These are phyloP conservation scores for Neonectria ditissima DNA, from an alignment of 2,329 filamentous ascomycete genomes.

Conservation along the genomic window DNA sequence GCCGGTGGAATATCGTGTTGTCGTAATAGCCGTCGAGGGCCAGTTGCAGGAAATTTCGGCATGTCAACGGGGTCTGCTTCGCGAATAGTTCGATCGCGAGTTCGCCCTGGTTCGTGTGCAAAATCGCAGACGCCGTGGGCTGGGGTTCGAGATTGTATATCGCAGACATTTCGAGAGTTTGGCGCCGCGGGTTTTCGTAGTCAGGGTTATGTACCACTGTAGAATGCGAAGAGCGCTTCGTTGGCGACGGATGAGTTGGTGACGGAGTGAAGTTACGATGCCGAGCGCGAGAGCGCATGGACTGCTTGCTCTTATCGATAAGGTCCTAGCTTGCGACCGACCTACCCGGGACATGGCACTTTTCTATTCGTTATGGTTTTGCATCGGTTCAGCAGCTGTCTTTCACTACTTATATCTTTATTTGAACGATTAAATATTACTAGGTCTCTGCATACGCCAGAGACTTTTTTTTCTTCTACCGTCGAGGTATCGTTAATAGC, in stretches of 20 bases:
- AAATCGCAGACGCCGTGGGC: slow-evolving; percentile 89
- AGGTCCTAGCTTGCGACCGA: background rate
- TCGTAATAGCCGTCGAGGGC: slow-evolving; percentile 97
- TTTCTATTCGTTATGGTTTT: background rate
- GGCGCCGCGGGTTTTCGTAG: background rate
- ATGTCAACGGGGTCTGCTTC: slow-evolving; percentile 90
- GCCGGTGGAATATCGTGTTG: slow-evolving; percentile 91
- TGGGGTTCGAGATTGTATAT: slow-evolving; percentile 96
- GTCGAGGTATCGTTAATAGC: too few species aligned
- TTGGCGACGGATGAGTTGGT: slow-evolving; percentile 5
- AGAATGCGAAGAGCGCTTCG: background rate
- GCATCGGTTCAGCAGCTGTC: background rate
- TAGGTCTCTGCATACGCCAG: too few species aligned
- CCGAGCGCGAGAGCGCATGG: background rate
- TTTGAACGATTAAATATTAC: too few species aligned
- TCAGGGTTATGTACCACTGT: background rate
- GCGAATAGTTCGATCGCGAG: slow-evolving; percentile 94
- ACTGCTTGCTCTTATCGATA: slow-evolving; percentile 7
- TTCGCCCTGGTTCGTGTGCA: slow-evolving; percentile 91
- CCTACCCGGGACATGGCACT: background rate
- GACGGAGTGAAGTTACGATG: background rate
- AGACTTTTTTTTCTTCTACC: too few species aligned
- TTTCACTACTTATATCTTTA: background rate
- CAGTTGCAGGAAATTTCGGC: slow-evolving; percentile 95
- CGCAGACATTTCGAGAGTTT: slow-evolving; percentile 74